phyloP scores from a whole-genome alignment of 176 grass and related monocot species.

The Lolium perenne region DNA sequence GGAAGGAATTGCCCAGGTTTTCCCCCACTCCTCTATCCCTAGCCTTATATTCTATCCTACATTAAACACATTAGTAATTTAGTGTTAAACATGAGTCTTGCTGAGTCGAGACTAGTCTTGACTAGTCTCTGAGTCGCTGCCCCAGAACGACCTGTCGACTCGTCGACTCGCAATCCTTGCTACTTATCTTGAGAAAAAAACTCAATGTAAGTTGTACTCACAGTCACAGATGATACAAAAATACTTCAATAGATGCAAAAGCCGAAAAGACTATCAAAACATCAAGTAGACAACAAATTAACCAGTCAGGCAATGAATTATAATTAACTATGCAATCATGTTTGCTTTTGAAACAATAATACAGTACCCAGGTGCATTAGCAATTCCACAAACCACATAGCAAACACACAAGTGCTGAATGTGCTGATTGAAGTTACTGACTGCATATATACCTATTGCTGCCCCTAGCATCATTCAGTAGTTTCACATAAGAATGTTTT shows the following conservation, averaged over 20 bases:
- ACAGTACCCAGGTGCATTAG: background rate
- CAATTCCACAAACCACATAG: background rate
- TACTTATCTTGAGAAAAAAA: background rate
- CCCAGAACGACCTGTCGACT: no score
- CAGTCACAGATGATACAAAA: background rate
- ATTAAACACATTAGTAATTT: no score
- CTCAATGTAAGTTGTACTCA: background rate
- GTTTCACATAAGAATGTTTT: background rate
- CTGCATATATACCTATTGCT: background rate
- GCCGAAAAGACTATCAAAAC: background rate
- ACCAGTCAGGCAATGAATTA: conserved; percentile 5
- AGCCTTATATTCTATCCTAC: no score
- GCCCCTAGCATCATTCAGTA: background rate
- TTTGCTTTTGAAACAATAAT: background rate
- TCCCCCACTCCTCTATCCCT: no score
- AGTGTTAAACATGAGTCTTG: no score
- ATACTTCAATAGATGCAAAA: background rate
- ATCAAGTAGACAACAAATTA: background rate
- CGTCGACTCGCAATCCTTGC: no score
- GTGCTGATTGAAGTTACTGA: background rate
- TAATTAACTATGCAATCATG: conserved; percentile 1
- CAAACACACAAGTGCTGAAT: no score
- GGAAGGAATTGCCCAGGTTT: no score
- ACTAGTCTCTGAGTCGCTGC: no score
- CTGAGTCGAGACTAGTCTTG: no score